These are phyloP conservation scores for Boletellus ananas DNA, from an alignment of 768 basidiomycete genomes.

Conservation along the genomic window DNA sequence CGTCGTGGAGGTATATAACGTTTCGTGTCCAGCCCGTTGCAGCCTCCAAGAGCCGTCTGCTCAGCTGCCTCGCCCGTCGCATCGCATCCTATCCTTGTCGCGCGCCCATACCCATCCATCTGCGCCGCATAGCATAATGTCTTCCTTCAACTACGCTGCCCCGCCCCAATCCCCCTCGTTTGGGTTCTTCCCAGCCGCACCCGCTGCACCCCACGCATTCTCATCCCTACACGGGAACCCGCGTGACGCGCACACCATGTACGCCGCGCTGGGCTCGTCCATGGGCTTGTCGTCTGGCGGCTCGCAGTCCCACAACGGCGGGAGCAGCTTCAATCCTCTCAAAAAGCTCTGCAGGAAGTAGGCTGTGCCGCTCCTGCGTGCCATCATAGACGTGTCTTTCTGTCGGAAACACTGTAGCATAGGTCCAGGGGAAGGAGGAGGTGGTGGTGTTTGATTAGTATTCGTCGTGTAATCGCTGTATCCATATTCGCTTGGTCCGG, in stretches of 20 bases:
- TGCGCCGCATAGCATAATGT: slow-evolving; percentile 34
- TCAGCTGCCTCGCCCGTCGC: too few relatives aligned
- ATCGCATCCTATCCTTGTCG: slow-evolving; percentile 3
- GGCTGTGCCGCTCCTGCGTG: not conserved
- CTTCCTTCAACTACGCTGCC: slow-evolving; percentile 40
- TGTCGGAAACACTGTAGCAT: slow-evolving; percentile 28
- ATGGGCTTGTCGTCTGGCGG: slow-evolving; percentile 22
- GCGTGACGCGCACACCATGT: slow-evolving; percentile 57
- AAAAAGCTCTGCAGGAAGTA: slow-evolving; percentile 37
- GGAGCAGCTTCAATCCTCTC: slow-evolving; percentile 26
- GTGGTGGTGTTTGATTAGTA: slow-evolving; percentile 1
- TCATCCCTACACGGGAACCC: slow-evolving; percentile 55
- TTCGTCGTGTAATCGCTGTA: not conserved
- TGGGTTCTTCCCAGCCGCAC: slow-evolving; percentile 55
- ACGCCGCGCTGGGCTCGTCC: slow-evolving; percentile 43
- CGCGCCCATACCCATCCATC: slow-evolving; percentile 3
- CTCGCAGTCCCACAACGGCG: slow-evolving; percentile 22
- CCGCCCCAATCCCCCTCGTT: slow-evolving; percentile 52
- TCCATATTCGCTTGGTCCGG: slow-evolving; percentile 11
- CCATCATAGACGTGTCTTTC: not conserved
- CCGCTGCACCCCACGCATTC: slow-evolving; percentile 57
- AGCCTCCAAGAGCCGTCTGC: slow-evolving; percentile 3
- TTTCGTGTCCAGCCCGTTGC: slow-evolving; percentile 5
- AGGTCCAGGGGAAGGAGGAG: slow-evolving; percentile 3
- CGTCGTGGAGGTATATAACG: slow-evolving; percentile 25